Evolutionary conservation across 345 rosid genomes (phyloP), one percentile per base, ranked within the genome.

Genomic region (Lumnitzera racemosa): DNA sequence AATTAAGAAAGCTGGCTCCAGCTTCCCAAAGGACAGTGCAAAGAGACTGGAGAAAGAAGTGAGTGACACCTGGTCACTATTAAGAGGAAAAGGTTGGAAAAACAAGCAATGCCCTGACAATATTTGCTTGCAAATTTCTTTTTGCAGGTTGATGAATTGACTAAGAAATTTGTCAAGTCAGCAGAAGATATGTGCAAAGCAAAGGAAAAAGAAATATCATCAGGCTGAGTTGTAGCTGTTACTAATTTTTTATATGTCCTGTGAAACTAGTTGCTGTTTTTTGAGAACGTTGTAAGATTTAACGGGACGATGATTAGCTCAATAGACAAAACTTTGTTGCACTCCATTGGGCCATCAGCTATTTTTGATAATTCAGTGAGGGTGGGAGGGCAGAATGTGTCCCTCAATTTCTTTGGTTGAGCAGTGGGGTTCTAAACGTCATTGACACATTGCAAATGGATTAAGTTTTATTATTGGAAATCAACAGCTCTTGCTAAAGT

Each of bases 21-120:
- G 84, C 59, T 65, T 90, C 55, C 83, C 99, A 3, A 90, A 90
- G 75, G 97, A 94, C 65, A 83, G 84, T 25, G 80, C 81, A n/a
- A 90, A 88, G 80, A 88, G 85, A 76, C 72, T 90, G 49, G 97
- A 94, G 78, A 90, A 90, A 78, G 99, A 90, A 76, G 97, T 90
- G 71, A 78, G 82, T 72, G 46, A 15, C 43, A 10, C 24, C 4
- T 27, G 16, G 49, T 15, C 29, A 52, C 54, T 2, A 20, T 2
- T 43, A 10, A 36, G 43, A 3, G 43, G 43, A 36, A 36, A 36
- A 36, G 43, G 43, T 13, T 25, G 46, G 9, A 17, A 61, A 43
- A 16, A 25, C 53, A 46, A 50, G 15, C 36, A 24, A 50, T 50
- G 53, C 17, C 20, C 15, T 24, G 46, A 48, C 55, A 53, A 15